Percentiles rank a stretch among this genome's conserved stretches.
phyloP scores from a whole-genome alignment of 768 basidiomycete genomes.

The Dictyophora rubrovolvata region DNA sequence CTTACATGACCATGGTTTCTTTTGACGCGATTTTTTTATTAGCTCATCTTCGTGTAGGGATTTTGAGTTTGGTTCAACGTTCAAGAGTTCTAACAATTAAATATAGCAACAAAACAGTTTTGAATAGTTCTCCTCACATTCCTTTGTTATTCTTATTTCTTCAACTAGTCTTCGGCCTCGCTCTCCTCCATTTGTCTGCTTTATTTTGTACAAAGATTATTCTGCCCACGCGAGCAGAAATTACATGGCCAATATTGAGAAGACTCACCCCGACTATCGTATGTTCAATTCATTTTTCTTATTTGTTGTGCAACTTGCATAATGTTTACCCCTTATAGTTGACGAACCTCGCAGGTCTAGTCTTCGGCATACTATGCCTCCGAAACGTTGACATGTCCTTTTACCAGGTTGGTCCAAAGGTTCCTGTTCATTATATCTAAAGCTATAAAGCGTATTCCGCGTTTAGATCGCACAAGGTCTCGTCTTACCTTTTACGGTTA shows the following conservation, averaged over 20 bases:
- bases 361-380: constrained; percentile 73
- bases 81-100: constrained; percentile 5
- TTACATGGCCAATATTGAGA: constrained; percentile 38
- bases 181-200: constrained; percentile 48
- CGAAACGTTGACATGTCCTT: constrained; percentile 72
- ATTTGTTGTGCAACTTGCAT: background rate
- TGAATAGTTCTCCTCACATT: constrained; percentile 54
- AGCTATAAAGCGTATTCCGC: background rate
- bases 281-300: constrained; percentile 13
- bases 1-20: background rate
- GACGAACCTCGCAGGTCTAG: constrained; percentile 64
- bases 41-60: constrained; percentile 44
- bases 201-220: constrained; percentile 22
- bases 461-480: constrained; percentile 73
- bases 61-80: constrained; percentile 1
- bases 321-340: constrained; percentile 12
- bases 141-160: constrained; percentile 59
- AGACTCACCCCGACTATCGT: constrained; percentile 51
- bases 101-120: constrained; percentile 62
- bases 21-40: background rate
- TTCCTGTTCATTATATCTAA: background rate
- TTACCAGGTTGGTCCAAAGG: constrained; percentile 46
- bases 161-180: constrained; percentile 60
- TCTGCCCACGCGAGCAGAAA: constrained; percentile 31
- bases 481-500: constrained; percentile 72